Conservation (phyloP, 768 basidiomycete species). For the Xerocomus brunneocitrinus region DNA sequence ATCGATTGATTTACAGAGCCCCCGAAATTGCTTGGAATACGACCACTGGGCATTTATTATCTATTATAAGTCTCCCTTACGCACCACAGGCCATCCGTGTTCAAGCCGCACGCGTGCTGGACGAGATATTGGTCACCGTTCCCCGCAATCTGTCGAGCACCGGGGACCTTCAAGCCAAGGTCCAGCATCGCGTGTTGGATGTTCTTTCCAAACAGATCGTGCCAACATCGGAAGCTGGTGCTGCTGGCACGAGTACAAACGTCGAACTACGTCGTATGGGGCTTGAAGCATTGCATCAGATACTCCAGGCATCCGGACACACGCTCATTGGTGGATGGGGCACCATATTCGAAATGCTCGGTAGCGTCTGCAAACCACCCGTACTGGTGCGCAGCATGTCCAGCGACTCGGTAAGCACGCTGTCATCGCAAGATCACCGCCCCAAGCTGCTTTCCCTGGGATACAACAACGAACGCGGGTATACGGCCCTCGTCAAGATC, state of each 20-base stretch:
- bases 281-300: constrained; percentile 82
- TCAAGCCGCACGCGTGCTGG: constrained; percentile 84
- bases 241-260: constrained; percentile 41
- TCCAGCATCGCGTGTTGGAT: constrained; percentile 81
- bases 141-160: constrained; percentile 63
- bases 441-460: constrained; percentile 50
- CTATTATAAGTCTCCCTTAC: constrained; percentile 60
- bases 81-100: constrained; percentile 78
- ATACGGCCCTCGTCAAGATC: constrained; percentile 77
- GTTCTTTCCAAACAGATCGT: constrained; percentile 81
- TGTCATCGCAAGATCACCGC: constrained; percentile 37
- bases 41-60: constrained; percentile 75
- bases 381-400: constrained; percentile 34
- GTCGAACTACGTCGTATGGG: constrained; percentile 87
- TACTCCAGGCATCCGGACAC: constrained; percentile 88
- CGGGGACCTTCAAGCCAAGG: constrained; percentile 59
- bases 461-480: constrained; percentile 61
- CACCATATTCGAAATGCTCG: constrained; percentile 87
- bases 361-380: constrained; percentile 73
- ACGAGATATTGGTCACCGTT: constrained; percentile 76
- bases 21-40: constrained; percentile 83
- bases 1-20: constrained; percentile 79
- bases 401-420: constrained; percentile 39
- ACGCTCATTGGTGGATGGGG: constrained; percentile 92
- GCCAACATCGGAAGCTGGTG: constrained; percentile 33